Evolutionary conservation across 495 filamentous ascomycete species (phyloP).

Genomic region (Penicillium taxi): DNA sequence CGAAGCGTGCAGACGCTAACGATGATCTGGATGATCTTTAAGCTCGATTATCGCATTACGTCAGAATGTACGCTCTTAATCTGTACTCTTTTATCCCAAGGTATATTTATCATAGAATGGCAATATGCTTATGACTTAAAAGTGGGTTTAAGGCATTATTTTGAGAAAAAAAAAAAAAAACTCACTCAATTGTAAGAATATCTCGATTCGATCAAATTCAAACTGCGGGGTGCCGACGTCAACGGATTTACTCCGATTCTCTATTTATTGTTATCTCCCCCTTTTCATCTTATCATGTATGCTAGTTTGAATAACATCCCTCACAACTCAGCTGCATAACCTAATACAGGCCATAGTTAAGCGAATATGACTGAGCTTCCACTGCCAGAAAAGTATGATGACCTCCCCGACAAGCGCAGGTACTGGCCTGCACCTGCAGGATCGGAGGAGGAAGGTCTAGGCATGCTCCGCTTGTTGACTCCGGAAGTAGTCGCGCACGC

Average conservation of each 20-base stretch:
- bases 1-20: constrained; percentile 22
- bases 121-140: too few relatives aligned
- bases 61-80: too few relatives aligned
- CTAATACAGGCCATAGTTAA: too few relatives aligned
- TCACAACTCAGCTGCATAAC: too few relatives aligned
- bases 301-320: too few relatives aligned
- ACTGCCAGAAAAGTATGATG: constrained; percentile 37
- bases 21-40: constrained; percentile 38
- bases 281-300: too few relatives aligned
- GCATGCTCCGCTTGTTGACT: constrained; percentile 44
- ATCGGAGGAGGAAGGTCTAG: constrained; percentile 44
- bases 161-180: background rate
- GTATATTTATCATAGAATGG: constrained; percentile 13
- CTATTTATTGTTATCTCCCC: too few relatives aligned
- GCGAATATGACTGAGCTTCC: constrained; percentile 21
- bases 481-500: constrained; percentile 41
- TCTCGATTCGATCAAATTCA: too few relatives aligned
- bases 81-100: too few relatives aligned
- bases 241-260: constrained; percentile 12
- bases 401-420: constrained; percentile 42
- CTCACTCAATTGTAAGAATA: too few relatives aligned
- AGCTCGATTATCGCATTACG: constrained; percentile 20
- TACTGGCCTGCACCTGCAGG: constrained; percentile 41
- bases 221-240: too few relatives aligned
- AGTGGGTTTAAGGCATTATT: too few relatives aligned